Conservation (phyloP, 2,329 filamentous ascomycete species). For the Cordyceps javanica region DNA sequence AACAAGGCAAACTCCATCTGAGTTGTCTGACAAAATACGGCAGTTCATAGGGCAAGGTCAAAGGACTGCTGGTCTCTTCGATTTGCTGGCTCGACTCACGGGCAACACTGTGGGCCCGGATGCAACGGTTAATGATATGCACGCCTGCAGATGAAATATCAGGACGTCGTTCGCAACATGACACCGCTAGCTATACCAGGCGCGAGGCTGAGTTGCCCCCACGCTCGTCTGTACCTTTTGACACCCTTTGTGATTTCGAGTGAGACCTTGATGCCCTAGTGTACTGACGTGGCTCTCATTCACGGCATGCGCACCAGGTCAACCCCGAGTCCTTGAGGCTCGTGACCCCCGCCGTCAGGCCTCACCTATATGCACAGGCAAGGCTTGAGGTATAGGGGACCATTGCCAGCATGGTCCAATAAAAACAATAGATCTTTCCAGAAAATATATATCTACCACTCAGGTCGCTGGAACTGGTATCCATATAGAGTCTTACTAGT, state of each 20-base stretch:
- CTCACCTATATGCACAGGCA: too few species aligned
- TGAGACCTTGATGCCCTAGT: not conserved
- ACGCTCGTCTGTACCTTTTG: not conserved
- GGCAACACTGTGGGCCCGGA: not conserved
- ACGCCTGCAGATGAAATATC: not conserved
- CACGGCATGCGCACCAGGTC: not conserved
- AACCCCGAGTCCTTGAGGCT: not conserved
- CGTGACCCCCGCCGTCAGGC: not conserved
- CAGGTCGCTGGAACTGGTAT: not conserved
- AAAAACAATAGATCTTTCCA: not conserved
- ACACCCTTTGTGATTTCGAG: not conserved
- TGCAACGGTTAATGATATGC: not conserved
- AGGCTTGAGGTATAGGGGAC: too few species aligned
- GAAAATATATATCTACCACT: not conserved
- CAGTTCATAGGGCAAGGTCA: too few species aligned
- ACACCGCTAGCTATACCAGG: not conserved
- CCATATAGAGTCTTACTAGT: not conserved
- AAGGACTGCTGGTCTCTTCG: too few species aligned
- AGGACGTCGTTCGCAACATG: not conserved
- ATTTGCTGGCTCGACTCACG: too few species aligned
- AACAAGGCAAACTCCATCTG: too few species aligned
- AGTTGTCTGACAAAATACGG: too few species aligned
- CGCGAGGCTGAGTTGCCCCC: not conserved
- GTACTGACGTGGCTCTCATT: not conserved
- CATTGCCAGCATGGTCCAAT: not conserved